A percentile compares a stretch with the other conserved stretches of the same genome.
These are phyloP conservation scores for Dictyostelium capitatum DNA, from an alignment of 78 protist species.

Conservation along the genomic window DNA sequence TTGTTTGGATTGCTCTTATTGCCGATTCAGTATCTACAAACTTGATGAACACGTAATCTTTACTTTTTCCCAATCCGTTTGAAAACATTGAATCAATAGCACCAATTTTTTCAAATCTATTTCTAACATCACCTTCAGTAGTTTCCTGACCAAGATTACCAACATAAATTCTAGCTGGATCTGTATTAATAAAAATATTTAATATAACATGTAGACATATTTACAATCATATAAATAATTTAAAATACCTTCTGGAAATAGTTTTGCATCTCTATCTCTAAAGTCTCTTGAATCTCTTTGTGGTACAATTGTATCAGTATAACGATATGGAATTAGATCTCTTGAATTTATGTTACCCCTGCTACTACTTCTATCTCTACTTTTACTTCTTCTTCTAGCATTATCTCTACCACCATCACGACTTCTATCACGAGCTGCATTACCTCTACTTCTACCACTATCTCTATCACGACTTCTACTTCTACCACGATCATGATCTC, in stretches of 20 bases:
- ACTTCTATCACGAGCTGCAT: no score
- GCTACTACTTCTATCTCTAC: no score
- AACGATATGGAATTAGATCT: no score
- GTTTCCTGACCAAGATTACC: not conserved
- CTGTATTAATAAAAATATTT: not conserved
- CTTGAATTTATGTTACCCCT: no score
- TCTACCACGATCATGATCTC: no score
- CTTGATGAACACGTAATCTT: not conserved
- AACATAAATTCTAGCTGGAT: not conserved
- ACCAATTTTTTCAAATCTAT: not conserved
- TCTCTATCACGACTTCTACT: no score
- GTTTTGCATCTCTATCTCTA: not conserved
- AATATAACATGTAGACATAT: no score
- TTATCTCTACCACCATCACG: no score
- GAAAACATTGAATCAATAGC: not conserved
- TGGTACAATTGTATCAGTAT: no score
- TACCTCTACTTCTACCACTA: no score
- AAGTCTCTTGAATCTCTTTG: not conserved
- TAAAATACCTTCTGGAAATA: not conserved
- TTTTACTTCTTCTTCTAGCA: no score
- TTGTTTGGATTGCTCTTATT: not conserved
- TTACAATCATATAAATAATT: not conserved
- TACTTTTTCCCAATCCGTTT: not conserved
- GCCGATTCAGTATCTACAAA: not conserved
- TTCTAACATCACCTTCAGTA: not conserved